Evolutionary conservation across 192 early-diverging fungal genomes (phyloP).

Genomic region (Pilobolus umbonatus): DNA sequence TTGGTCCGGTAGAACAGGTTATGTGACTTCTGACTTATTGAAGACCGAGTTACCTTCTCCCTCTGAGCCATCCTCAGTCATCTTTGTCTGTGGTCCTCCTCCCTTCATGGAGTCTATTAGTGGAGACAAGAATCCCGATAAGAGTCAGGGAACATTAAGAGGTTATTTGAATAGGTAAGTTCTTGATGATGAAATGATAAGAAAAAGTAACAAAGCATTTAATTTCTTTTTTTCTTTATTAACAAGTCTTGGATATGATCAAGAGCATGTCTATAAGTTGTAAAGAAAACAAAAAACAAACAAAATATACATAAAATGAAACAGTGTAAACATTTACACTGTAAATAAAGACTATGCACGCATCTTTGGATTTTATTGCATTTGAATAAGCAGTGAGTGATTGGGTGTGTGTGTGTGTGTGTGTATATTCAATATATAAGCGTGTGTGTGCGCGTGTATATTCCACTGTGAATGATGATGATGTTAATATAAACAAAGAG

Average conservation of each 20-base stretch:
- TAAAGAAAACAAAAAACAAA: not conserved
- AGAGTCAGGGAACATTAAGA: conserved; percentile 74
- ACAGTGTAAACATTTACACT: no score
- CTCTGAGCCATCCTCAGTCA: conserved; percentile 40
- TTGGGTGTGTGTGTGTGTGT: no score
- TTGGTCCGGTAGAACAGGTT: conserved; percentile 76
- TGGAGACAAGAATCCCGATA: conserved; percentile 79
- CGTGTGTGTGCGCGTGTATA: no score
- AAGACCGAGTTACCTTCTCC: conserved; percentile 64
- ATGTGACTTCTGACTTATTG: conserved; percentile 65
- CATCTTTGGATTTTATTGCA: no score
- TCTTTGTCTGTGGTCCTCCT: conserved; percentile 54
- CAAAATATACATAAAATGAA: no score
- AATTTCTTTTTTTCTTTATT: not conserved
- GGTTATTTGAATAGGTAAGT: conserved; percentile 74
- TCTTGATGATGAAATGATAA: conserved; percentile 7
- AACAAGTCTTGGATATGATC: not conserved
- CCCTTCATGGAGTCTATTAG: conserved; percentile 66
- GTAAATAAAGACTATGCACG: no score
- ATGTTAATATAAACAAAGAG: no score
- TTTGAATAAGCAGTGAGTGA: no score
- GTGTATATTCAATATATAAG: no score
- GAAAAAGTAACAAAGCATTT: not conserved
- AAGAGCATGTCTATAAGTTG: conserved; percentile 3
- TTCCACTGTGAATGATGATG: no score